Conservation (phyloP, 2,329 filamentous ascomycete genomes). For the Trichoderma endophyticum region DNA sequence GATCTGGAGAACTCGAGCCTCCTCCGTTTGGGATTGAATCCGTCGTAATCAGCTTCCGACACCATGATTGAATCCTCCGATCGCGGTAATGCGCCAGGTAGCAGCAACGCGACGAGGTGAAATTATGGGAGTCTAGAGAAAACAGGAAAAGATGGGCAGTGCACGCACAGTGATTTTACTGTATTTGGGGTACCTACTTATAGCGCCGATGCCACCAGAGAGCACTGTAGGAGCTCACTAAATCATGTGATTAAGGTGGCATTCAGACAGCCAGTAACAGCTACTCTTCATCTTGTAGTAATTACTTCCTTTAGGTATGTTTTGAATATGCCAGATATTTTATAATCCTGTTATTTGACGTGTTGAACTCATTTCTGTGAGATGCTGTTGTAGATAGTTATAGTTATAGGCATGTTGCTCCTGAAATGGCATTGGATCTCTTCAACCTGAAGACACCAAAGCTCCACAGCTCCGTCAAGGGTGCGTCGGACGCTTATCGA, state of each 20-base stretch:
- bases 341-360: background rate
- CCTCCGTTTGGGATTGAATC: constrained; percentile 40
- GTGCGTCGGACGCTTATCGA: constrained; percentile 34
- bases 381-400: background rate
- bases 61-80: constrained; percentile 28
- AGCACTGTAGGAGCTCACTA: background rate
- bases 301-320: background rate
- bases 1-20: constrained; percentile 35
- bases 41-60: constrained; percentile 37
- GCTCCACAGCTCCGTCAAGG: background rate
- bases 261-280: background rate
- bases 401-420: background rate
- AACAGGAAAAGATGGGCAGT: background rate
- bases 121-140: background rate
- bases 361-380: background rate
- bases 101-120: constrained; percentile 8
- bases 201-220: background rate
- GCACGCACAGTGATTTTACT: background rate
- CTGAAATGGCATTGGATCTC: background rate
- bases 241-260: background rate
- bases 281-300: background rate
- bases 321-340: background rate
- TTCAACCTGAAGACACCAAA: background rate
- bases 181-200: background rate
- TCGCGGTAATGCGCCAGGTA: constrained; percentile 6